Base-by-base conservation (phyloP, 108 stramenopile species). In the Skeletonema tropicum region DNA sequence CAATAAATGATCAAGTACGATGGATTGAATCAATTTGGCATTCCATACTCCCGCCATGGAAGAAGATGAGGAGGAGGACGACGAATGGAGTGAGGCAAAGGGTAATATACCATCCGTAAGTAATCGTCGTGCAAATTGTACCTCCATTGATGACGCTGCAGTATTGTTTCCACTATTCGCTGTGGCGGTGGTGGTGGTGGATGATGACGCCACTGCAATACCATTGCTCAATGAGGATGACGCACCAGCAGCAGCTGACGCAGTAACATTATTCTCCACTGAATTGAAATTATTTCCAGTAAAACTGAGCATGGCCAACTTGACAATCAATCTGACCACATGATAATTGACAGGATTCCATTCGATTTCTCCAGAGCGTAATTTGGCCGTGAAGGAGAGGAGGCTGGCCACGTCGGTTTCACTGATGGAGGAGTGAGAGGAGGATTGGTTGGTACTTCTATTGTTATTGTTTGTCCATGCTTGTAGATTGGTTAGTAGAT, bases 81-180 rank as follows among this genome's bases (percentile, higher is more conserved):
- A n/a, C n/a, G n/a, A 21, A 64, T 63, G 17, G 15, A 64, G 11
- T 4, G 60, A 61, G 23, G 75, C 75, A 36, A 75, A 49, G 15
- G 76, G 76, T 25, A 77, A 38, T 14, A 77, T 58, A 15, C 76
- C 76, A 38, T 77, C 76, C 1, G 36, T 66, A 3, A 77, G 39
- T 17, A 77, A 39, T 25, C 76, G 42, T 25, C 69, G 35, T 26
- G 76, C 76, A 9, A 63, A 29, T 19, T 32, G 17, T 19, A 55
- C 26, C 6, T 75, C 74, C 66, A 75, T 67, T 0, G 23, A 46
- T 30, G 42, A 9, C 1, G 25, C 23, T 5, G 31, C 48, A 30
- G n/a, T 35, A 13, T 21, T 49, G 2, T 7, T 46, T 25, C 9
- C 1, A 57, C 4, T 33, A 45, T 31, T 29, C 4, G 14, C 45